Evolutionary conservation across 257 asterid genomes (phyloP), one percentile per base, ranked within the genome.

Genomic region (Solanum boliviense): DNA sequence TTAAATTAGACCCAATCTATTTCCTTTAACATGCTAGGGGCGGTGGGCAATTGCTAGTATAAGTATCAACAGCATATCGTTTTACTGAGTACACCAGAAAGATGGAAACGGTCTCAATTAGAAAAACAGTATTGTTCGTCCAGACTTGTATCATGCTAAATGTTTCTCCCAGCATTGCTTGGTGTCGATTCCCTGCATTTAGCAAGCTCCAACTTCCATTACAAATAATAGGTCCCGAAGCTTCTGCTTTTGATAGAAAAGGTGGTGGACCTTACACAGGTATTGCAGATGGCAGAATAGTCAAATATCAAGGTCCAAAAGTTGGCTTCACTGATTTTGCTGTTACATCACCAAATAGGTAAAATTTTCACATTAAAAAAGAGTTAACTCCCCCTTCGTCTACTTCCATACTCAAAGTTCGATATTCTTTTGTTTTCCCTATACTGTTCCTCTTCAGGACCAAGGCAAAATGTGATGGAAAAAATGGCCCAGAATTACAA

Each of bases 241-340:
- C 94, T 2, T 65, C 72, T 10, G 89, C 94, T 0, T 90, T 92
- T 10, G 94, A 92, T 34, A 72, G 88, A 31, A 34, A 44, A 34
- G 87, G 84, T 13, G 58, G 16, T 1, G 94, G 93, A 36, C 92
- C 93, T 21, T 92, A 94, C 87, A 90, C 91, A 7, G 95, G 91
- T 21, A 91, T 92, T 21, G 89, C 62, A 25, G 95, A 93, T 85
- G 97, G 95, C 38, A 90, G 95, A 60, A 74, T 94, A 41, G 90
- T 93, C 84, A 91, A 88, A 73, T 90, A 72, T 39, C 18, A 85
- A 39, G 91, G 88, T 74, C 87, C 90, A 3, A 35, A 52, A 9
- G 7, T 25, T 31, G 89, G 88, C 5, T 94, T 93, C 58, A 44
- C 65, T 4, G 92, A 91, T 25, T 94, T 92, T 38, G 97, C 95